phyloP scores from a whole-genome alignment of 78 protist species.

The Dictyostelium purpureum region DNA sequence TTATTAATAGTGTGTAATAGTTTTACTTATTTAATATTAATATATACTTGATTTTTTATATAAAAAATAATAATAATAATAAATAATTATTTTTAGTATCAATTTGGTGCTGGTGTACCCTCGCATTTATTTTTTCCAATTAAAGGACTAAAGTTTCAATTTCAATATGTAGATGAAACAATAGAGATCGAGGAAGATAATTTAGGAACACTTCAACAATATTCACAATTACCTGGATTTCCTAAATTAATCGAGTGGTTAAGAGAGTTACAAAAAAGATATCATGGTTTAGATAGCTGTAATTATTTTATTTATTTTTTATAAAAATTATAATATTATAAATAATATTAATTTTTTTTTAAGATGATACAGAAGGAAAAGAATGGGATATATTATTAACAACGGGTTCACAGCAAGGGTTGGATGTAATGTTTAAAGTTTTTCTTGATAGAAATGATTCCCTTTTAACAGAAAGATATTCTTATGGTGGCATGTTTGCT shows the following conservation, averaged over 20 bases:
- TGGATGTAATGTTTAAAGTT: not conserved
- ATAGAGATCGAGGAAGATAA: not conserved
- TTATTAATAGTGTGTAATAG: not conserved
- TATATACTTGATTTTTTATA: too few species aligned
- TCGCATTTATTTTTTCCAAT: not conserved
- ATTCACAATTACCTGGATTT: conserved; percentile 7
- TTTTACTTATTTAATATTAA: not conserved
- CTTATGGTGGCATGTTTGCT: conserved; percentile 65
- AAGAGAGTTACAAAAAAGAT: conserved; percentile 8
- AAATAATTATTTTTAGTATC: too few species aligned
- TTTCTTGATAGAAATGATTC: conserved; percentile 42
- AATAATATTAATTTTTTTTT: not conserved
- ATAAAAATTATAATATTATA: not conserved
- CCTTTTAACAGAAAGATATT: conserved; percentile 23
- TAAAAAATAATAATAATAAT: too few species aligned
- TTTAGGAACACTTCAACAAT: conserved; percentile 13
- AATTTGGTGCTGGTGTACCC: conserved; percentile 1
- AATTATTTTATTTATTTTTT: not conserved
- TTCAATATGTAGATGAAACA: not conserved
- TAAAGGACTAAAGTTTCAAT: not conserved
- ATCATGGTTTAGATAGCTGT: not conserved
- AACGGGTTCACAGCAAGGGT: conserved; percentile 61
- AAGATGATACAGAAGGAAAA: not conserved
- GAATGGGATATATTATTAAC: conserved; percentile 56
- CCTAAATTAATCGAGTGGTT: conserved; percentile 10